Evolutionary conservation across 2,329 filamentous ascomycete genomes (phyloP).

Genomic region (Cytospora chrysosperma): DNA sequence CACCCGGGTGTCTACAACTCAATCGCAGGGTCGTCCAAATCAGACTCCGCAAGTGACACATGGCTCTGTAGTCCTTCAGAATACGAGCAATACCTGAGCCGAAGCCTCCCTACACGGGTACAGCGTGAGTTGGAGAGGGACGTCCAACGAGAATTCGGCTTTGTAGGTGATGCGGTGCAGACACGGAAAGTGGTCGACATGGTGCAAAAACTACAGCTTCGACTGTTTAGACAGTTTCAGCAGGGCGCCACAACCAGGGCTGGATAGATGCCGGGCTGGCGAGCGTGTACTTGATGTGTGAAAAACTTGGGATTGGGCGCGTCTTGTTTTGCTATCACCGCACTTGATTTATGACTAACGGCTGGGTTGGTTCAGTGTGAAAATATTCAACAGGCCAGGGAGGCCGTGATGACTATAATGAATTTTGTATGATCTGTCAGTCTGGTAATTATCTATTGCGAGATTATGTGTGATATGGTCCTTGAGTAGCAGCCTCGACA

Average conservation of each 20-base stretch:
- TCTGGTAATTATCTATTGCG: neutral
- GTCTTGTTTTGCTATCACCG: neutral
- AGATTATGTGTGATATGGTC: too few species aligned
- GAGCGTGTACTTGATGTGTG: too few species aligned
- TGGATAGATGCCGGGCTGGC: too few species aligned
- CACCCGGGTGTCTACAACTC: neutral
- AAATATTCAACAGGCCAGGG: neutral
- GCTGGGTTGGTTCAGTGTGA: neutral
- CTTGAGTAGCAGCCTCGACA: too few species aligned
- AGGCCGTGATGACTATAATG: neutral
- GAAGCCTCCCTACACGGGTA: constrained; percentile 20
- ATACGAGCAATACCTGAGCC: constrained; percentile 22
- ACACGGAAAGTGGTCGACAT: constrained; percentile 23
- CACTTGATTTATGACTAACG: neutral
- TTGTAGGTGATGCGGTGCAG: constrained; percentile 22
- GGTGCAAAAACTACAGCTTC: constrained; percentile 22
- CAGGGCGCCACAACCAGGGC: neutral
- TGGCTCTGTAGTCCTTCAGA: constrained; percentile 24
- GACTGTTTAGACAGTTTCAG: constrained; percentile 21
- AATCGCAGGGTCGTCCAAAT: neutral
- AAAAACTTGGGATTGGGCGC: neutral
- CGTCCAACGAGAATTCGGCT: constrained; percentile 22
- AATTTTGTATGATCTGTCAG: neutral
- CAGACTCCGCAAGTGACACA: neutral
- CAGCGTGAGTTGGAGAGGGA: constrained; percentile 24